Percentiles rank a stretch among this genome's conserved stretches.
Conservation (phyloP, 768 basidiomycete genomes). For the Phallus indusiatus region DNA sequence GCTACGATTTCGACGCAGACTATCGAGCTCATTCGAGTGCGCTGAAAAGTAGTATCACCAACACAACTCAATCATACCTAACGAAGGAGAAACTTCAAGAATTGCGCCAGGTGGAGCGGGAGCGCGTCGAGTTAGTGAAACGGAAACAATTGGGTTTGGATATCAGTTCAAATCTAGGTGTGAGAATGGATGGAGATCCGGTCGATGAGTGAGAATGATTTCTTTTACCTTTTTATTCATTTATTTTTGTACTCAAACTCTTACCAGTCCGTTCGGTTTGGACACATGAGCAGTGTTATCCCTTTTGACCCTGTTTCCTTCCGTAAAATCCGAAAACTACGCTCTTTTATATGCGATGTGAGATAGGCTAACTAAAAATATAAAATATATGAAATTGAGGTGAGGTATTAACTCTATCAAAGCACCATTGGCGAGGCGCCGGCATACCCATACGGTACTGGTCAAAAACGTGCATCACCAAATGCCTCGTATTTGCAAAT, state of each 20-base stretch:
- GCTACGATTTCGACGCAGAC: slow-evolving; percentile 80
- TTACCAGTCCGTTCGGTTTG: too few species aligned
- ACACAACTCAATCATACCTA: slow-evolving; percentile 61
- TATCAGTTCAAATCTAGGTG: slow-evolving; percentile 74
- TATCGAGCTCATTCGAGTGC: slow-evolving; percentile 63
- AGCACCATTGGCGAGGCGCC: too few species aligned
- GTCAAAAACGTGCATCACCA: too few species aligned
- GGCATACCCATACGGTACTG: too few species aligned
- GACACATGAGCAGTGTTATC: too few species aligned
- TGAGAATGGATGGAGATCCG: slow-evolving; percentile 71
- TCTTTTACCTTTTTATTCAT: background rate
- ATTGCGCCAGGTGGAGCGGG: slow-evolving; percentile 73
- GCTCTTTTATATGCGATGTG: too few species aligned
- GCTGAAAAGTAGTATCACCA: slow-evolving; percentile 58
- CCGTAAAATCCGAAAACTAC: too few species aligned
- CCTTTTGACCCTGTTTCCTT: too few species aligned
- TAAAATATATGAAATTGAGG: too few species aligned
- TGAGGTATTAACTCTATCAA: too few species aligned
- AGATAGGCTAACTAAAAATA: too few species aligned
- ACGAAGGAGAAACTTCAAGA: slow-evolving; percentile 74
- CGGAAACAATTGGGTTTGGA: slow-evolving; percentile 89
- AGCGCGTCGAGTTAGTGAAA: slow-evolving; percentile 75
- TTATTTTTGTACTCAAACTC: background rate
- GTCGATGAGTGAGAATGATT: slow-evolving; percentile 34
- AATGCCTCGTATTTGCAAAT: too few species aligned